Conservation (phyloP, 495 filamentous ascomycete genomes). For the Xylaria castorea region DNA sequence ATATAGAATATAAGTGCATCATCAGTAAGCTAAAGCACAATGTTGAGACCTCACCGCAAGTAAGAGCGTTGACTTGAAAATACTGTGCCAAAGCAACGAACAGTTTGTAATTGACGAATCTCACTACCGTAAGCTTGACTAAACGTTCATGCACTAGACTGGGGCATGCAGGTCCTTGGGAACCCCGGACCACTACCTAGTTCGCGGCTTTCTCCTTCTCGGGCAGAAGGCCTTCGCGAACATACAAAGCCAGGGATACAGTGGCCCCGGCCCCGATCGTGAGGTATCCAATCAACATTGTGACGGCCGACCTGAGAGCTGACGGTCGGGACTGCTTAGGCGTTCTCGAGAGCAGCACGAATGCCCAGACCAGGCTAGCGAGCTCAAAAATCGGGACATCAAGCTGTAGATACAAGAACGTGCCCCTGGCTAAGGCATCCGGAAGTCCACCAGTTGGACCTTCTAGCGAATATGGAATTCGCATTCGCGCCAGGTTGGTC, state of each 20-base stretch:
- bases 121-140: constrained; percentile 3
- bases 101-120: neutral
- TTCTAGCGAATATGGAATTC: constrained; percentile 22
- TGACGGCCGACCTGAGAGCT: neutral
- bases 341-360: constrained; percentile 16
- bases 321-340: neutral
- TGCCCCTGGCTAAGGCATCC: constrained; percentile 27
- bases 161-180: neutral
- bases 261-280: constrained; percentile 23
- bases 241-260: constrained; percentile 22
- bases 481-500: constrained; percentile 27
- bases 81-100: neutral
- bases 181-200: constrained; percentile 1
- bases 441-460: constrained; percentile 24
- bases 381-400: constrained; percentile 35
- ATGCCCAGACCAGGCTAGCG: constrained; percentile 34
- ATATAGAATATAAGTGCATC: neutral
- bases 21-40: neutral
- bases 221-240: constrained; percentile 19
- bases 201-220: constrained; percentile 24
- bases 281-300: constrained; percentile 20
- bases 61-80: neutral
- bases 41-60: constrained; percentile 17
- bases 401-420: constrained; percentile 36
- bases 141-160: constrained; percentile 14